Base-by-base conservation (phyloP, 176 grass and related monocot genomes). In the Carex cristatella region DNA sequence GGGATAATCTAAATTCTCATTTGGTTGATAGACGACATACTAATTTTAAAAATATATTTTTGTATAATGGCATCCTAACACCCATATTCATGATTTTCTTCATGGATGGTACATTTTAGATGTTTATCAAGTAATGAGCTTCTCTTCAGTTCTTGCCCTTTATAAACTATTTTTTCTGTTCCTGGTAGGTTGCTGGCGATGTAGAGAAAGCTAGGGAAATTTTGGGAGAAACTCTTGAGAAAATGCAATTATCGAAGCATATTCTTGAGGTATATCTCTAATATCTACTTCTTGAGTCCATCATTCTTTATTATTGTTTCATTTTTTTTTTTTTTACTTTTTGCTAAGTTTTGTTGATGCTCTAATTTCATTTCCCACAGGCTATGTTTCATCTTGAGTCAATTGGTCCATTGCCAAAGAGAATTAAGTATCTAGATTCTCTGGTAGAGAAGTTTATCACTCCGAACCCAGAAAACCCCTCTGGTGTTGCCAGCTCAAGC, bases 381-480 rank as follows among this genome's bases (percentile, higher is more conserved):
- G 96, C 91, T 86, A 61, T 94, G 33, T 94, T 99, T 19, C 90
- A 94, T 88, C 69, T 99, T 4, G 96, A 99, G 82, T 95, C 93
- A 0, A 92, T 99, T 13, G 85, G 90, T 71, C 91, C 90, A 54
- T 89, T 77, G 69, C 85, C 90, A 80, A 99, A 95, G 84, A 88
- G 73, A 46, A 85, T 90, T 82, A 88, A 94, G 37, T 89, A 85
- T 86, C 88, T 99, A 69, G 93, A 95, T 92, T 94, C 90, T 72
- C 82, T 99, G 38, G 96, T 99, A 9, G 96, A 95, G 70, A 95
- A 90, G 85, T 99, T 92, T 78, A 81, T 99, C 81, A 85, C 84
- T 49, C 81, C 87, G 27, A 90, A 92, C 31, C 61, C 80, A 72
- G 86, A 85, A 38, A 89, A 92, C 81, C 80, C 89, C 65, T 84